Conservation (phyloP, 257 asterid genomes). For the Solanum lycopersicoides region DNA sequence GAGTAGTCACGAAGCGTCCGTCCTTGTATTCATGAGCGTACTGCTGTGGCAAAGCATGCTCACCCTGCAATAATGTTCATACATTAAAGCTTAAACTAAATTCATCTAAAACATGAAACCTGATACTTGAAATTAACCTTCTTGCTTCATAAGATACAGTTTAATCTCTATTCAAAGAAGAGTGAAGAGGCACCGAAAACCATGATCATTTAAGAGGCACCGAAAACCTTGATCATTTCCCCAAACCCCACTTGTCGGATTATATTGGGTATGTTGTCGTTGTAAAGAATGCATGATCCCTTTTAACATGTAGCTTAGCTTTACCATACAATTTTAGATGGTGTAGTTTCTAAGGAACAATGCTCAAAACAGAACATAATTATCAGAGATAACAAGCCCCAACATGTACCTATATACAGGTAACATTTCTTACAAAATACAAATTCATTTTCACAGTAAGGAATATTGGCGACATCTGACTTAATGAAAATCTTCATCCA, state of each 20-base stretch:
- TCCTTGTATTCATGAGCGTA: constrained; percentile 64
- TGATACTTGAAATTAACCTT: neutral
- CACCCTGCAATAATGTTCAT: constrained; percentile 43
- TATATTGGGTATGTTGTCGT: neutral
- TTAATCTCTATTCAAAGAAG: neutral
- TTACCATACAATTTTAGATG: too few species aligned
- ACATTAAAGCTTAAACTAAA: neutral
- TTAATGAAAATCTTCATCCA: neutral
- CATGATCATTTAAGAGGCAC: neutral
- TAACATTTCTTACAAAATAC: too few species aligned
- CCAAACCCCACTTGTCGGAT: neutral
- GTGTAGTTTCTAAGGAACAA: too few species aligned
- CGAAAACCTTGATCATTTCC: neutral
- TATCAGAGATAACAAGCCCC: too few species aligned
- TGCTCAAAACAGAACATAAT: too few species aligned
- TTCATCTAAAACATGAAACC: neutral
- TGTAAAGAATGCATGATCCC: neutral
- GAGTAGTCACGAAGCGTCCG: constrained; percentile 75
- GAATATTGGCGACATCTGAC: neutral
- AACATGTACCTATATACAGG: too few species aligned
- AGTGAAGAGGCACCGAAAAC: neutral
- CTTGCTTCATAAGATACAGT: neutral
- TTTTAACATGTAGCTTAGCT: too few species aligned
- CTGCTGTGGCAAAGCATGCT: constrained; percentile 91
- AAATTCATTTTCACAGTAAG: neutral